Evolutionary conservation across 345 rosid genomes (phyloP).

Genomic region (Heritiera littoralis): DNA sequence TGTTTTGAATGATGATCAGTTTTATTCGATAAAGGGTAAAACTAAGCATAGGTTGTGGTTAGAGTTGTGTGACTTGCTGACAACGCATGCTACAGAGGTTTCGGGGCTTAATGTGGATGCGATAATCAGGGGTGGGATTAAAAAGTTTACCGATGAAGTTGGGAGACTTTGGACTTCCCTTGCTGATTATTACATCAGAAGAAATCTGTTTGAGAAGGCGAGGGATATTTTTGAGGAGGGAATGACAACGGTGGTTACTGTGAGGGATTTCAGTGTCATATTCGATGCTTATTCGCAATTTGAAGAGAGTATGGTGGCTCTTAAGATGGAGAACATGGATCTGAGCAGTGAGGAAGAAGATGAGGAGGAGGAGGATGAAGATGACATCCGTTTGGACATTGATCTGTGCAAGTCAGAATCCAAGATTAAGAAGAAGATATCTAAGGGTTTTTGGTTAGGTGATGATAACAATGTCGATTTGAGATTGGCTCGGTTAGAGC

Average conservation of each 20-base stretch:
- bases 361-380: constrained; percentile 53
- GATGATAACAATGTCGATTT: constrained; percentile 86
- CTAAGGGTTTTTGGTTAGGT: constrained; percentile 81
- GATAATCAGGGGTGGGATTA: constrained; percentile 91
- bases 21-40: constrained; percentile 82
- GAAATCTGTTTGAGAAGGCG: constrained; percentile 83
- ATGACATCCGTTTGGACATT: constrained; percentile 68
- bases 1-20: constrained; percentile 84
- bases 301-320: constrained; percentile 75
- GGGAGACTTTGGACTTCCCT: constrained; percentile 95
- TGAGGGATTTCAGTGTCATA: constrained; percentile 90
- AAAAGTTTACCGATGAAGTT: constrained; percentile 90
- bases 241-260: constrained; percentile 89
- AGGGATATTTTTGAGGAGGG: constrained; percentile 96
- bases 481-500: constrained; percentile 79
- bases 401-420: constrained; percentile 44
- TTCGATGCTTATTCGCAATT: constrained; percentile 84
- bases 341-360: constrained; percentile 59
- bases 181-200: constrained; percentile 92
- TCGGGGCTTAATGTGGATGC: constrained; percentile 95
- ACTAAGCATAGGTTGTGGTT: constrained; percentile 89
- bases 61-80: constrained; percentile 87
- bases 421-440: constrained; percentile 77
- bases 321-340: constrained; percentile 57
- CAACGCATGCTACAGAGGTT: constrained; percentile 76